Evolutionary conservation across 2,329 filamentous ascomycete genomes (phyloP), one percentile per base, ranked within the genome.

Genomic region (Ploettnerulaceae sp.): DNA sequence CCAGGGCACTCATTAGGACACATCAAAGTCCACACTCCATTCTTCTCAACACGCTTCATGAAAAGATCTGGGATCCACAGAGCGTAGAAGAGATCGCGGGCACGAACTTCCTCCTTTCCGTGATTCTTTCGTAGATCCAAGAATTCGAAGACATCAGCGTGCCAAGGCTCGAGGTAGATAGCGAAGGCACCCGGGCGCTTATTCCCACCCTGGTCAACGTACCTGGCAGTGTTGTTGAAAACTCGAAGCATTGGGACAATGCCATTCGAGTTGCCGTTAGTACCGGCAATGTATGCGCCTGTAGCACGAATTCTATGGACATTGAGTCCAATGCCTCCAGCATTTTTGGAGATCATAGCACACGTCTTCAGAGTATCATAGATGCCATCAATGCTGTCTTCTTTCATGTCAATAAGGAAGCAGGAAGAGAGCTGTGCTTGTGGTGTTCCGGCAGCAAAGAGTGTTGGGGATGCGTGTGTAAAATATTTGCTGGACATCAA

Each of bases 281-380:
- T 98, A 63, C 93, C 93, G 52, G 86, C 88, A 69, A 98, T 98
- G 72, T 98, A 98, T 21, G 93, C 95, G 53, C 93, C 91, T 45
- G 93, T 98, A 53, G 93, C 88, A 69, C 93, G 89, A 62, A 98
- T 98, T 63, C 90, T 85, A 74, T 98, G 93, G 41, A 91, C 84
- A 64, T 98, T 97, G 56, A 98, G 77, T 62, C 93, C 93, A 67
- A 98, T 97, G 67, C 93, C 93, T 68, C 93, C 93, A 59, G 93
- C 93, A 72, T 93, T 97, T 81, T 98, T 98, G 65, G 93, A 98
- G 70, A 98, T 98, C 89, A 98, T 91, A 58, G 93, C 93, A 71
- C 93, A 98, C 1, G 89, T 97, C 82, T 98, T 98, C 60, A 98
- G 79, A 14, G 93, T 98, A 66, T 98, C 93, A 64, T 98, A 98